Evolutionary conservation across 345 rosid genomes (phyloP), one percentile per base, ranked within the genome.

Genomic region (Linum usitatissimum): DNA sequence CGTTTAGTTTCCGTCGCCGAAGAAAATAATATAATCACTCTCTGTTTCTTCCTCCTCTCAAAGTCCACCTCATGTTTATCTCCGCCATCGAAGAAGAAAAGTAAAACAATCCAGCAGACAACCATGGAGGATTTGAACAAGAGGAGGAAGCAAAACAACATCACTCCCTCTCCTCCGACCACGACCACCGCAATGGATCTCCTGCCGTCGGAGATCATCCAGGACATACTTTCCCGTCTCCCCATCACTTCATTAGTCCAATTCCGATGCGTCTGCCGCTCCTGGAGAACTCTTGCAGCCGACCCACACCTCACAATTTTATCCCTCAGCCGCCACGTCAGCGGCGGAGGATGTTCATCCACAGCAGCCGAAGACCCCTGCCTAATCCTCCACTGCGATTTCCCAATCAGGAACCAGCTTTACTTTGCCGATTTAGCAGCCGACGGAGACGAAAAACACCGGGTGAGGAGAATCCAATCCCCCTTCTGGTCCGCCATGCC

Each of bases 401-500:
- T 48, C 60, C 83, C 81, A 5, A 62, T 71, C 70, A 28, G 57
- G 59, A 79, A 76, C 73, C 74, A 71, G 68, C 78, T 84, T 58
- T 60, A 60, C 31, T 77, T 67, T 14, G 67, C 65, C 2, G 81
- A 83, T 58, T 65, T 80, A 13, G 64, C 77, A 0, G 75, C 62
- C 9, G n/a, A 12, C 0, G 6, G 9, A 0, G 64, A 53, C 18
- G 64, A 36, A 5, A 59, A 56, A 9, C 17, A 57, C n/a, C 40
- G 51, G 49, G 72, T 75, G 59, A 71, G 75, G 63, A 76, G 59
- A 67, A 65, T 80, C 36, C 30, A 20, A 23, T 39, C 39, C 14
- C 83, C 80, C 1, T 79, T 75, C 42, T 70, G 40, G 69, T 21
- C 63, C 17, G n/a, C 18, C 31, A 71, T 77, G 71, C 70, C 71